Percentiles rank a stretch among this genome's conserved stretches.
These are phyloP conservation scores for Eucalyptus melliodora DNA, from an alignment of 345 rosid genomes.

Conservation along the genomic window DNA sequence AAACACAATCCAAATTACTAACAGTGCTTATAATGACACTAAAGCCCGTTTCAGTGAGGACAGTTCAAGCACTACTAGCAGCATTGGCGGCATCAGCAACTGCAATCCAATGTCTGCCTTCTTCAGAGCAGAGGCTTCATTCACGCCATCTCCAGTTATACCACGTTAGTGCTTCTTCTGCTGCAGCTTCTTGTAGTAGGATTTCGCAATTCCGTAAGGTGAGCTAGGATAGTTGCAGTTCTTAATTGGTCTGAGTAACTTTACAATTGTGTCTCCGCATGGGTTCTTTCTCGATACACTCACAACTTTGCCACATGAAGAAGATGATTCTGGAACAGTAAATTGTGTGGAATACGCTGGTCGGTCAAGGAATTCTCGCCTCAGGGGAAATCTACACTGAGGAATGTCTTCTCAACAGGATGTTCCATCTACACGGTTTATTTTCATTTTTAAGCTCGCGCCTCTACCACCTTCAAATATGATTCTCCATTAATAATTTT, in stretches of 20 bases:
- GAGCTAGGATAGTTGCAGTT: background rate
- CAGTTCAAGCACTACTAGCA: constrained; percentile 78
- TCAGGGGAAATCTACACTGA: no score
- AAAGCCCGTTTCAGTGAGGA: constrained; percentile 78
- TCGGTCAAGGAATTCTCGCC: no score
- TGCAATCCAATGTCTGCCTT: constrained; percentile 87
- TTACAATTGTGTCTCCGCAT: background rate
- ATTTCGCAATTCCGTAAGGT: constrained; percentile 21
- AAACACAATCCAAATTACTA: background rate
- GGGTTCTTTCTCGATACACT: no score
- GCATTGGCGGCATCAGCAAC: constrained; percentile 94
- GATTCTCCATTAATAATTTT: no score
- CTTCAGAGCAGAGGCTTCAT: constrained; percentile 86
- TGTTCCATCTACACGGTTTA: no score
- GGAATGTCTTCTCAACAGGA: no score
- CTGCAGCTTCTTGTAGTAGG: constrained; percentile 59
- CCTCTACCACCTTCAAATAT: no score
- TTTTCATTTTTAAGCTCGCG: no score
- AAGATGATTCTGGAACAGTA: no score
- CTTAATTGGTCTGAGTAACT: no score
- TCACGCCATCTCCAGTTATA: constrained; percentile 94
- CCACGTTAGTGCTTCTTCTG: constrained; percentile 78
- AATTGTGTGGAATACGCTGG: no score
- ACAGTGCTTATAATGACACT: constrained; percentile 84
- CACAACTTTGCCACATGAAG: no score